Conservation (phyloP, 352 stramenopile species). For the Phytophthora aleatoria region DNA sequence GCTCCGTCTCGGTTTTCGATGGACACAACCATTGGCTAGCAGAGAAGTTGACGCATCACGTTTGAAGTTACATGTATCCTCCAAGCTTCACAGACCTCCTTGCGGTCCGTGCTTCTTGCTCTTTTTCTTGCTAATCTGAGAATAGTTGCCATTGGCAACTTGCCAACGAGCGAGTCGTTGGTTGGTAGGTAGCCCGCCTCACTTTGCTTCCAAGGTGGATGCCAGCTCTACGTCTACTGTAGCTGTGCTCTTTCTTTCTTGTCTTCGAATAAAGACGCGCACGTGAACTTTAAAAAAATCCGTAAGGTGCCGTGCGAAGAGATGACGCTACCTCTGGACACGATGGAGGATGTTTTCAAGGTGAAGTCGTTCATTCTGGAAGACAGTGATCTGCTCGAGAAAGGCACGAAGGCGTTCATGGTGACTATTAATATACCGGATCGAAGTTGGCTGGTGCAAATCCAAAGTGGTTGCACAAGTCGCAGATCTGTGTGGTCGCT, state of each 20-base stretch:
- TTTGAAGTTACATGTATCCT: background rate
- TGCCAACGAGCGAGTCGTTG: too few species aligned
- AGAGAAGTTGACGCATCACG: background rate
- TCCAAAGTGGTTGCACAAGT: background rate
- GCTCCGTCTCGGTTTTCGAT: background rate
- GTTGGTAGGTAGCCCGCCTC: too few species aligned
- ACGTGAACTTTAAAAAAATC: slow-evolving; percentile 96
- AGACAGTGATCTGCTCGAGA: slow-evolving; percentile 98
- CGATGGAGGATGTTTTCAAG: slow-evolving; percentile 86
- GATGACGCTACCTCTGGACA: slow-evolving; percentile 66
- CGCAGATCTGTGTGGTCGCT: slow-evolving; percentile 2
- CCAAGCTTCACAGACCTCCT: background rate
- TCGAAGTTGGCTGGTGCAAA: background rate
- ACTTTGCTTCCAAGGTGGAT: too few species aligned
- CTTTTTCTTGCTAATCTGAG: background rate
- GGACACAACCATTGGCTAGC: background rate
- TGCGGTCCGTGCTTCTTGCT: background rate
- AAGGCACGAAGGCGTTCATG: slow-evolving; percentile 98
- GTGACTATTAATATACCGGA: slow-evolving; percentile 15
- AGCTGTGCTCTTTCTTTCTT: slow-evolving; percentile 96
- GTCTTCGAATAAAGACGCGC: slow-evolving; percentile 96
- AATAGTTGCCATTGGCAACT: too few species aligned
- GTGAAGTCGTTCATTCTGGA: slow-evolving; percentile 90
- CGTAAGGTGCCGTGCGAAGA: slow-evolving; percentile 92
- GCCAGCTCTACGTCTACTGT: slow-evolving; percentile 6